Percentiles rank a stretch among this genome's conserved stretches.
Conservation (phyloP, 164 flowering plant species). For the Berberis vulgaris region DNA sequence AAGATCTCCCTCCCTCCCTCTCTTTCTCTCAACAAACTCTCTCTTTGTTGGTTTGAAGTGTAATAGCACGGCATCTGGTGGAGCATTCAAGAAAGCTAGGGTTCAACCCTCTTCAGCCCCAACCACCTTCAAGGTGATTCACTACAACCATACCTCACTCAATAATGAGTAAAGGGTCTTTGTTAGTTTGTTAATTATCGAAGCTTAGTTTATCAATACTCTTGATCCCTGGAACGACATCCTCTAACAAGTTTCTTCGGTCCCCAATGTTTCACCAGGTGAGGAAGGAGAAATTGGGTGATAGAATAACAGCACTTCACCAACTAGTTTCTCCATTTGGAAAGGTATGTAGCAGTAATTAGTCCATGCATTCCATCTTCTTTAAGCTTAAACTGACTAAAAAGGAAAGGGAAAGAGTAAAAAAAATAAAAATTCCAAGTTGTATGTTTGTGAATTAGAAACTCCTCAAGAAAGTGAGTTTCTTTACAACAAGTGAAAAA, state of each 20-base stretch:
- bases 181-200: constrained; percentile 1
- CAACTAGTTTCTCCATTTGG: constrained; percentile 50
- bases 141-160: not conserved
- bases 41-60: constrained; percentile 26
- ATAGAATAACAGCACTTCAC: constrained; percentile 42
- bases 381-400: not conserved
- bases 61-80: constrained; percentile 55
- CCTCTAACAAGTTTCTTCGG: not conserved
- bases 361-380: not conserved
- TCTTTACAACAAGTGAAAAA: constrained; percentile 4
- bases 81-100: constrained; percentile 71
- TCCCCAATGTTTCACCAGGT: constrained; percentile 18
- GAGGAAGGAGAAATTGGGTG: constrained; percentile 46
- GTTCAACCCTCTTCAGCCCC: constrained; percentile 61
- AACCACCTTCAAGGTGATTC: constrained; percentile 55
- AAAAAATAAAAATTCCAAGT: not conserved
- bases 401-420: not conserved
- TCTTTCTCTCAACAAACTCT: constrained; percentile 2
- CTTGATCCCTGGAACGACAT: not conserved
- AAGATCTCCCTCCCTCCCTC: not conserved
- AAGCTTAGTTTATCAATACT: not conserved
- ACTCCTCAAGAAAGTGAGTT: constrained; percentile 5
- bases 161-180: not conserved
- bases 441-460: constrained; percentile 1
- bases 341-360: constrained; percentile 21